A percentile compares a stretch with the other conserved stretches of the same genome.
These are phyloP conservation scores for Calonectria hongkongensis DNA, from an alignment of 2,329 filamentous ascomycete genomes.

Conservation along the genomic window DNA sequence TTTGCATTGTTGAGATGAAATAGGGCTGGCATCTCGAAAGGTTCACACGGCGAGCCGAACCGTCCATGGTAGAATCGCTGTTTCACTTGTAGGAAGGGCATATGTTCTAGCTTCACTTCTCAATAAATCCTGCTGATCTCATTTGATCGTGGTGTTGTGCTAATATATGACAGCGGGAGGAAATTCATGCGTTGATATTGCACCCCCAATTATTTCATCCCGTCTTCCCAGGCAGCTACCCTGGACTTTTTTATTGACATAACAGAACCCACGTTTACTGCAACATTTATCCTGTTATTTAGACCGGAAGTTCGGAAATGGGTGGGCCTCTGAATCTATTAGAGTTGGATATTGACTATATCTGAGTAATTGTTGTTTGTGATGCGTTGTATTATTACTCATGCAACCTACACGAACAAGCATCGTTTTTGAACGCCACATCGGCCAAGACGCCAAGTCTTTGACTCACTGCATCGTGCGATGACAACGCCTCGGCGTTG, in stretches of 20 bases:
- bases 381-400: too few relatives aligned
- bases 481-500: background rate
- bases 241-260: background rate
- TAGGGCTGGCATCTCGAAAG: background rate
- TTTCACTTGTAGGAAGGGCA: conserved; percentile 20
- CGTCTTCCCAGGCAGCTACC: background rate
- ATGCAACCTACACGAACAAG: background rate
- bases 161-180: conserved; percentile 6
- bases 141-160: background rate
- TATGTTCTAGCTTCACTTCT: background rate
- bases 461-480: background rate
- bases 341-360: background rate
- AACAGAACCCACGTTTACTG: background rate
- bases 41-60: conserved; percentile 13
- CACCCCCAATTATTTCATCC: background rate
- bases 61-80: background rate
- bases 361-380: background rate
- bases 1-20: conserved; percentile 26
- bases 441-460: conserved; percentile 12
- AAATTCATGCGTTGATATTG: conserved; percentile 21
- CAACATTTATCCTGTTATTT: too few relatives aligned
- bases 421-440: too few relatives aligned
- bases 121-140: background rate
- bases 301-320: background rate
- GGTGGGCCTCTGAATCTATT: background rate